Evolutionary conservation across 768 basidiomycete species (phyloP), one percentile per base, ranked within the genome.

Genomic region (Agrocybe praecox): DNA sequence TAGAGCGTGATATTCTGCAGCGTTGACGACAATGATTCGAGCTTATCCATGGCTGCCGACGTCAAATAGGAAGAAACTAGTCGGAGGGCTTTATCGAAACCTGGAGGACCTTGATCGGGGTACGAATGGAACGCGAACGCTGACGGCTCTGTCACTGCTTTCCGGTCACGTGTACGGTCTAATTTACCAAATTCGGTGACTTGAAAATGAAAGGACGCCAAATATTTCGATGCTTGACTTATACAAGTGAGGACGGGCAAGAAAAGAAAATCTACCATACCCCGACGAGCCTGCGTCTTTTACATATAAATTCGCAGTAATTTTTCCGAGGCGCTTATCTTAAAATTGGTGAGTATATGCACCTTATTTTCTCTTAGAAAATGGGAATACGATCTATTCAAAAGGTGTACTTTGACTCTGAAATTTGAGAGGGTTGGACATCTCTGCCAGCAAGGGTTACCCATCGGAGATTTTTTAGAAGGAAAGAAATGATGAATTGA

Each of bases 1-100:
- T 98, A 98, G 65, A 98, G 70, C 2, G 94, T 90, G 54, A 97
- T 77, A 68, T 88, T 88, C 21, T 92, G 92, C 58, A 96, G 74
- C 52, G 89, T 81, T 63, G 72, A 87, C 52, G 89, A 81, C 55
- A 97, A 81, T 2, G 85, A 79, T 69, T 92, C 90, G 56, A 94
- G 71, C 65, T 83, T 86, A 65, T 94, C 92, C 92, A 94, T 94
- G 62, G 53, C 59, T 59, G 56, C 48, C 46, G 53, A 49, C 52
- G 23, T 33, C 33, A 26, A 43, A 17, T 43, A 17, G n/a, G 19
- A 17, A 22, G 14, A 43, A 24, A 29, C 19, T 18, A 44, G 51
- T 12, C 10, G 24, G 19, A 29, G 42, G 17, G 23, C 36, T 33
- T 23, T 44, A 24, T 24, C 19, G 17, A 42, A 11, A 19, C 34